Evolutionary conservation across 805 yeast species (phyloP).

Genomic region (Saturnispora sekii): DNA sequence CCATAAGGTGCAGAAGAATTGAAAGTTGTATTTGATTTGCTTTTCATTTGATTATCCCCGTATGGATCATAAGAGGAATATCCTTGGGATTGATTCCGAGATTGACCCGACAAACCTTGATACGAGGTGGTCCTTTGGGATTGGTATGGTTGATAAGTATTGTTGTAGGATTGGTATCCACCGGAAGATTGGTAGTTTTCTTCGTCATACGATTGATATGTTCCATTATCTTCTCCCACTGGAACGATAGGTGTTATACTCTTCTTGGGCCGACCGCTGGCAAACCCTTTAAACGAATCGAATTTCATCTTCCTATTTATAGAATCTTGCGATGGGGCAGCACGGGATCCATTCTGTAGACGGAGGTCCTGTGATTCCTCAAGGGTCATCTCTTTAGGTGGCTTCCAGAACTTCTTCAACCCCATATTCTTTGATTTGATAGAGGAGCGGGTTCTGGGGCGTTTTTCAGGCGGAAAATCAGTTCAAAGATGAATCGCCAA

Average conservation of each 20-base stretch:
- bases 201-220: conserved; percentile 11
- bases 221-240: conserved; percentile 3
- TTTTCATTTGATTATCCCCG: conserved; percentile 11
- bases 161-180: background rate
- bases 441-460: background rate
- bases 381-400: conserved; percentile 38
- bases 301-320: conserved; percentile 32
- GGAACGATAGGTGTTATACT: conserved; percentile 17
- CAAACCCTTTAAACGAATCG: conserved; percentile 39
- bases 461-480: too few relatives aligned
- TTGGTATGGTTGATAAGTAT: background rate
- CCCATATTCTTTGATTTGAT: conserved; percentile 30
- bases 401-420: conserved; percentile 37
- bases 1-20: conserved; percentile 4
- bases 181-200: background rate
- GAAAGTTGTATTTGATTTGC: background rate
- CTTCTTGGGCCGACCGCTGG: conserved; percentile 29
- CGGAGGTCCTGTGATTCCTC: conserved; percentile 33
- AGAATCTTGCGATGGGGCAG: conserved; percentile 29
- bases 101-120: too few relatives aligned
- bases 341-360: conserved; percentile 30
- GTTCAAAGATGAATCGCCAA: too few relatives aligned
- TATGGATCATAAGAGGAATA: conserved; percentile 13
- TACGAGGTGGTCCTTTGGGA: background rate
- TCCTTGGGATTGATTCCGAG: too few relatives aligned